phyloP scores from a whole-genome alignment of 2,329 filamentous ascomycete genomes.

The Ophiostoma sp. region DNA sequence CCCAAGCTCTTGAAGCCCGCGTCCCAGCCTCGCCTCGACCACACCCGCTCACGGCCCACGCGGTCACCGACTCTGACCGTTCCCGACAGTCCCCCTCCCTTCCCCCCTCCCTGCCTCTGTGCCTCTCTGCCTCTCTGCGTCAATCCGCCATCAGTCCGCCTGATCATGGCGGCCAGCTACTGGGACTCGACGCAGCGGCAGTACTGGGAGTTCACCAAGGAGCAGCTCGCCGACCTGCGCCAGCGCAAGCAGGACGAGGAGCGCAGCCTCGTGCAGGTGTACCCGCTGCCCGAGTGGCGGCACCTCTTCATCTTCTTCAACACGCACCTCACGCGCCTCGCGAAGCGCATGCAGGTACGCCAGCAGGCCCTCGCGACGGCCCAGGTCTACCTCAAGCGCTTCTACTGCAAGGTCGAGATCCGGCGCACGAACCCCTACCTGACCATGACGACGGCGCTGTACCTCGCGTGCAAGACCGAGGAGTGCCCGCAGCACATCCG shows the following conservation, averaged over 20 bases:
- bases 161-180: slow-evolving; percentile 85
- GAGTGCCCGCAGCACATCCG: slow-evolving; percentile 95
- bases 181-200: slow-evolving; percentile 91
- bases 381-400: slow-evolving; percentile 89
- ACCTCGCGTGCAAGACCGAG: slow-evolving; percentile 96
- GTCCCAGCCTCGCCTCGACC: slow-evolving; percentile 5
- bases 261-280: slow-evolving; percentile 66
- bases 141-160: neutral
- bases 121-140: no score
- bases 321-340: slow-evolving; percentile 68
- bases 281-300: slow-evolving; percentile 72
- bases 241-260: slow-evolving; percentile 73
- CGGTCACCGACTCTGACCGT: neutral
- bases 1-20: no score
- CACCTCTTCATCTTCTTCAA: slow-evolving; percentile 85
- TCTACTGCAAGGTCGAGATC: slow-evolving; percentile 87
- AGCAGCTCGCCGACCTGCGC: slow-evolving; percentile 69
- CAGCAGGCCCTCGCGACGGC: slow-evolving; percentile 93
- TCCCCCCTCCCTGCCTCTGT: neutral
- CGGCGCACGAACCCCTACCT: slow-evolving; percentile 90
- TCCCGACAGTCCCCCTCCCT: neutral
- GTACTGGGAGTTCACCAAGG: slow-evolving; percentile 84
- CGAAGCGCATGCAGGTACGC: slow-evolving; percentile 73
- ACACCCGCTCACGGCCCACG: neutral
- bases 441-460: slow-evolving; percentile 85